Evolutionary conservation across 2,329 filamentous ascomycete genomes (phyloP).

Genomic region (Rhytidhysteron rufulum): DNA sequence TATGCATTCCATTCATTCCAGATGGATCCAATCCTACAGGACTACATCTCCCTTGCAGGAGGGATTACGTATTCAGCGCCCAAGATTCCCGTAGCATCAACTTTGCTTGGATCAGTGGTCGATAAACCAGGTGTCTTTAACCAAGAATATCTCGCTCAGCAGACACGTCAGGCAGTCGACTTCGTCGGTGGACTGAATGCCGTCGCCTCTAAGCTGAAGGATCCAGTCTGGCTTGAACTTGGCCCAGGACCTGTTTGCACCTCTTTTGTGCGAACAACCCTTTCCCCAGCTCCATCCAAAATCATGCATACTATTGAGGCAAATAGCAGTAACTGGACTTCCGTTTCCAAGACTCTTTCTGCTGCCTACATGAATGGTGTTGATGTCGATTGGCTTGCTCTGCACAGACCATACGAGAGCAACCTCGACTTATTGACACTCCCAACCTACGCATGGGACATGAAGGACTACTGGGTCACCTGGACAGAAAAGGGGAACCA

Average conservation of each 20-base stretch:
- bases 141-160: slow-evolving; percentile 32
- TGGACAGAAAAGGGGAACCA: slow-evolving; percentile 23
- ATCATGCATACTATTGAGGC: background rate
- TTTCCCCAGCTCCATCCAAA: background rate
- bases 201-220: slow-evolving; percentile 25
- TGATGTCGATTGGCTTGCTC: slow-evolving; percentile 59
- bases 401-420: slow-evolving; percentile 48
- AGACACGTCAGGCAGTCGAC: slow-evolving; percentile 20
- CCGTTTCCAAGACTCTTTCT: slow-evolving; percentile 44
- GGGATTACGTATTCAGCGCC: slow-evolving; percentile 12
- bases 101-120: slow-evolving; percentile 41
- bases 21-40: slow-evolving; percentile 34
- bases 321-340: slow-evolving; percentile 12
- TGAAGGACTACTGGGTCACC: slow-evolving; percentile 30
- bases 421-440: slow-evolving; percentile 48
- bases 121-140: slow-evolving; percentile 33
- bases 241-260: slow-evolving; percentile 47
- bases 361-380: slow-evolving; percentile 52
- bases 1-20: slow-evolving; percentile 45
- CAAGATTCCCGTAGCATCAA: slow-evolving; percentile 37
- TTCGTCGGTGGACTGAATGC: slow-evolving; percentile 41
- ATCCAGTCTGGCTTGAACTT: slow-evolving; percentile 40
- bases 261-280: slow-evolving; percentile 41
- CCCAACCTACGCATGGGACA: slow-evolving; percentile 37
- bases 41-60: slow-evolving; percentile 31